These are phyloP conservation scores for Ensete glaucum DNA, from an alignment of 176 grass and related monocot species.

Conservation along the genomic window DNA sequence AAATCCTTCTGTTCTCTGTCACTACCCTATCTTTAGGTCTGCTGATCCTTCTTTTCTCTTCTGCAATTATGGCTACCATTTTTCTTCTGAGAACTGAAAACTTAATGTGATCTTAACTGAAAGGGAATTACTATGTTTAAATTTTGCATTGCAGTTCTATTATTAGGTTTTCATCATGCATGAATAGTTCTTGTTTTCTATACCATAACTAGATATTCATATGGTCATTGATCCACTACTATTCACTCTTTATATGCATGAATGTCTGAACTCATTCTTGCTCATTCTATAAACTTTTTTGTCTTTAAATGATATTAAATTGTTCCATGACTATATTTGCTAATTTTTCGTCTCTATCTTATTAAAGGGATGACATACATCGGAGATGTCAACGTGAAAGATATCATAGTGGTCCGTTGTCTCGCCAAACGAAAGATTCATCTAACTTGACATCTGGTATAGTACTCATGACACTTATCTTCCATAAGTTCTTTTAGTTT, in stretches of 20 bases:
- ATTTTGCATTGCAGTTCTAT: no score
- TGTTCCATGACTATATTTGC: not conserved
- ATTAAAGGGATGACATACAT: slow-evolving; percentile 41
- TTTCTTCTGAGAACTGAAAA: not conserved
- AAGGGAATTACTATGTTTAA: no score
- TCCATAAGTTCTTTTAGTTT: not conserved
- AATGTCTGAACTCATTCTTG: not conserved
- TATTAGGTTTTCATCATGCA: no score
- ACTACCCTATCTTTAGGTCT: not conserved
- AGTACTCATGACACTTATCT: slow-evolving; percentile 5
- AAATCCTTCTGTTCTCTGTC: not conserved
- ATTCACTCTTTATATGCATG: not conserved
- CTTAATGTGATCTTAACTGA: not conserved
- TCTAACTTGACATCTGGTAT: slow-evolving; percentile 47
- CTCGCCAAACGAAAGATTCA: slow-evolving; percentile 53
- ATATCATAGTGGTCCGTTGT: slow-evolving; percentile 63
- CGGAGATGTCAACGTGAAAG: slow-evolving; percentile 49
- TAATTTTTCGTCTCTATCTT: not conserved
- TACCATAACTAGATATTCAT: no score
- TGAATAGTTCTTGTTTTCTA: no score
- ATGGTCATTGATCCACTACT: no score
- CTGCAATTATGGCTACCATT: not conserved
- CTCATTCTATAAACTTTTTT: not conserved
- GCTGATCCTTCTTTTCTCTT: not conserved
- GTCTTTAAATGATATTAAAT: not conserved